These are phyloP conservation scores for Globisporangium rhizosaccharum DNA, from an alignment of 352 stramenopile species.

Conservation along the genomic window DNA sequence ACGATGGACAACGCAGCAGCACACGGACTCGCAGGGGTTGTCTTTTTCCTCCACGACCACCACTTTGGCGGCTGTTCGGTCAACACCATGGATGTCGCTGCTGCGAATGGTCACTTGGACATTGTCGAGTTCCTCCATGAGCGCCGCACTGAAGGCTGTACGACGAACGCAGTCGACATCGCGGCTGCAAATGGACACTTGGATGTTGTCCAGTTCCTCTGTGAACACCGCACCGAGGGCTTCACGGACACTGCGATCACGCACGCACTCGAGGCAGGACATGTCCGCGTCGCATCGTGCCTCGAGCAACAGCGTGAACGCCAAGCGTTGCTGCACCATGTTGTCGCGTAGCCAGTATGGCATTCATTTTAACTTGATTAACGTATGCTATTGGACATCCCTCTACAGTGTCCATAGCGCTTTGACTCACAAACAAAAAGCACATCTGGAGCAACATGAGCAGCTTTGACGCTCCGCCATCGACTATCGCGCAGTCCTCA, in stretches of 20 bases:
- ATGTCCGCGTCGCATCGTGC: not conserved
- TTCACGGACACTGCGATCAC: not conserved
- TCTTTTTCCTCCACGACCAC: not conserved
- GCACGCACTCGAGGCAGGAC: not conserved
- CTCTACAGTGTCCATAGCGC: too few species aligned
- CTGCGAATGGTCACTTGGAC: not conserved
- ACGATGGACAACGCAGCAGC: not conserved
- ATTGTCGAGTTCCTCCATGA: constrained; percentile 1
- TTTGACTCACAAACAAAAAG: too few species aligned
- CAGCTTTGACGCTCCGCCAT: not conserved
- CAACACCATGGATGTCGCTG: not conserved
- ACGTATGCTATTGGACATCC: too few species aligned
- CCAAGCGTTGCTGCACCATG: too few species aligned
- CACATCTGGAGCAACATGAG: not conserved
- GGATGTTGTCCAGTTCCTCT: not conserved
- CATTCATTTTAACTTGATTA: too few species aligned
- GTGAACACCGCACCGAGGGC: not conserved
- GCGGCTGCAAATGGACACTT: not conserved
- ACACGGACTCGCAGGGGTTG: not conserved
- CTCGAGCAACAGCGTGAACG: too few species aligned
- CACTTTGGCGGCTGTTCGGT: not conserved
- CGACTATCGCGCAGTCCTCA: not conserved
- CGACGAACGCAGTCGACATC: not conserved
- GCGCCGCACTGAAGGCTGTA: not conserved
- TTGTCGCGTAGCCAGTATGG: too few species aligned